Conservation (phyloP, 2,329 filamentous ascomycete genomes). For the Didymella sp. region DNA sequence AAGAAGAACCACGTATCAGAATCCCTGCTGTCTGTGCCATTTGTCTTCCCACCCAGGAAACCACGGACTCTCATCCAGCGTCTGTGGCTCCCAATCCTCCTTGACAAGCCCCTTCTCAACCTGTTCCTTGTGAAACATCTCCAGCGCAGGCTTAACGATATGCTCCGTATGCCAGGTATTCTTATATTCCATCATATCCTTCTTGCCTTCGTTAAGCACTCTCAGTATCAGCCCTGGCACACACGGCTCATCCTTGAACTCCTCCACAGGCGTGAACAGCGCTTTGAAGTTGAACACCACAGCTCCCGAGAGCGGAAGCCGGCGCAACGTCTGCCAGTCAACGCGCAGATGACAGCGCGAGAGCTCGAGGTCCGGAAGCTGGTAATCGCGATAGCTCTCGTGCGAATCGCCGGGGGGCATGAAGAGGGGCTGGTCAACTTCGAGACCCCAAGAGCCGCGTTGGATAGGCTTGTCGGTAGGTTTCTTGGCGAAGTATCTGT, state of each 20-base stretch:
- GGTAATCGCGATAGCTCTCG: slow-evolving; percentile 64
- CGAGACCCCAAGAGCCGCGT: slow-evolving; percentile 83
- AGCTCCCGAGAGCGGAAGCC: slow-evolving; percentile 76
- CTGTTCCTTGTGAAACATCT: slow-evolving; percentile 71
- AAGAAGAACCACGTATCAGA: slow-evolving; percentile 42
- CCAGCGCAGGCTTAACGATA: slow-evolving; percentile 69
- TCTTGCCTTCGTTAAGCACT: slow-evolving; percentile 74
- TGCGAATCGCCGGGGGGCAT: slow-evolving; percentile 73
- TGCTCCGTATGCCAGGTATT: slow-evolving; percentile 81
- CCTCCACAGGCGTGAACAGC: slow-evolving; percentile 75
- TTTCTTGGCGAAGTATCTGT: slow-evolving; percentile 81
- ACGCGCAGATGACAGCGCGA: slow-evolving; percentile 74
- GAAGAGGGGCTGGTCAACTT: slow-evolving; percentile 76
- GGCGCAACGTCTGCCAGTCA: slow-evolving; percentile 86
- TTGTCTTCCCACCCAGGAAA: slow-evolving; percentile 79
- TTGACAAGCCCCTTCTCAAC: slow-evolving; percentile 66
- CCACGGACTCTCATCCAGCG: slow-evolving; percentile 76
- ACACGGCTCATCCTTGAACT: slow-evolving; percentile 74
- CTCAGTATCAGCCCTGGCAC: slow-evolving; percentile 73
- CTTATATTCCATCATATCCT: slow-evolving; percentile 78
- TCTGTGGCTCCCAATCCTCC: slow-evolving; percentile 69
- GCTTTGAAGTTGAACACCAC: slow-evolving; percentile 91
- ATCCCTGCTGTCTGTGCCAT: slow-evolving; percentile 71
- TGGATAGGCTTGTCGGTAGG: slow-evolving; percentile 78
- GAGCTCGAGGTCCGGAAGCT: slow-evolving; percentile 63